These are phyloP conservation scores for Apiospora kogelbergensis DNA, from an alignment of 2,329 filamentous ascomycete species.

Conservation along the genomic window DNA sequence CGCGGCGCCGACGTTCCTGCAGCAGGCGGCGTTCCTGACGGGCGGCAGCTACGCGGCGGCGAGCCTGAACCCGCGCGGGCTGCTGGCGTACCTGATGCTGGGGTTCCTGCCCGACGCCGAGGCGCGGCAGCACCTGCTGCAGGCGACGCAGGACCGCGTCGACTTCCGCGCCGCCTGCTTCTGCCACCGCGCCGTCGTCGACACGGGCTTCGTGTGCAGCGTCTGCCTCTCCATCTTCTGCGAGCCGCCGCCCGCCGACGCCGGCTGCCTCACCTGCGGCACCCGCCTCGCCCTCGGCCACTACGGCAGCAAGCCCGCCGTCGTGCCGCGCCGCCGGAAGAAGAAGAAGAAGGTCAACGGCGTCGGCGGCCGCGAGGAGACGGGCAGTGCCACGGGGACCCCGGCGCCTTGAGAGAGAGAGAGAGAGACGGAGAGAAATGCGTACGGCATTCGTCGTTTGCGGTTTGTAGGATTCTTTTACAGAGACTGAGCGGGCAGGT, in stretches of 20 bases:
- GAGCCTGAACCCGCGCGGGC: conserved; percentile 57
- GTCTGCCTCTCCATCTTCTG: conserved; percentile 96
- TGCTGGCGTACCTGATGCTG: conserved; percentile 94
- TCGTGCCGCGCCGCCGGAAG: conserved; percentile 70
- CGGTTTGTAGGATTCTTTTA: neutral
- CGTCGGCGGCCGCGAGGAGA: conserved; percentile 49
- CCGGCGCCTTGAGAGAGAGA: conserved; percentile 49
- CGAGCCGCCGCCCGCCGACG: conserved; percentile 53
- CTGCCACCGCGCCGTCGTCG: conserved; percentile 87
- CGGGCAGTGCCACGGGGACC: conserved; percentile 60
- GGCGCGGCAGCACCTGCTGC: conserved; percentile 62
- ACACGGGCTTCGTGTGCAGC: conserved; percentile 92
- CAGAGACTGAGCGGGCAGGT: neutral
- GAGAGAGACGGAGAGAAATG: too few species aligned
- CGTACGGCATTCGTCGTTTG: neutral
- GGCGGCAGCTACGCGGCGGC: conserved; percentile 54
- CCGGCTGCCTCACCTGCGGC: conserved; percentile 80
- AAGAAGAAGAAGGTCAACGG: conserved; percentile 71
- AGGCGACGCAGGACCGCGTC: conserved; percentile 80
- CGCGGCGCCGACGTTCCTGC: conserved; percentile 85
- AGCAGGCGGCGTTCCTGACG: conserved; percentile 76
- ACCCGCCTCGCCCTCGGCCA: conserved; percentile 74
- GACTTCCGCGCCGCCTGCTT: conserved; percentile 99
- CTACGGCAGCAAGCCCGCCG: conserved; percentile 75
- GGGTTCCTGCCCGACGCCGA: conserved; percentile 72